Percentiles rank a stretch among this genome's conserved stretches.
Conservation (phyloP, 1,139 yeast genomes). For the Pichia sp. region DNA sequence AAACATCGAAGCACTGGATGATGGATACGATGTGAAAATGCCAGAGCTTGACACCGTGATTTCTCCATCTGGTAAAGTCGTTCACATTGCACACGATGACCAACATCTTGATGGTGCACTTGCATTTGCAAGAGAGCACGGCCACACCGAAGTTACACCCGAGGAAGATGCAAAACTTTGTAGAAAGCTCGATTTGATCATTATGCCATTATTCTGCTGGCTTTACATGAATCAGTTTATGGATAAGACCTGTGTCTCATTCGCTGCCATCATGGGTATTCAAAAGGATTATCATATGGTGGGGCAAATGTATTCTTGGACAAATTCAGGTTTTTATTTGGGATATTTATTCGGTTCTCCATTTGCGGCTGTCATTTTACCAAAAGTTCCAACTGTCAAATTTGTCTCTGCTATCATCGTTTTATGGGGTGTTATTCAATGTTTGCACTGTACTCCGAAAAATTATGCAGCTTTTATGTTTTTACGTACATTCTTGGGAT, state of each 20-base stretch:
- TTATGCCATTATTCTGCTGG: constrained; percentile 48
- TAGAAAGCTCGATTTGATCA: constrained; percentile 43
- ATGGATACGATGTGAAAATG: too few relatives aligned
- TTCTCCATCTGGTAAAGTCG: constrained; percentile 30
- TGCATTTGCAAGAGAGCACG: constrained; percentile 20
- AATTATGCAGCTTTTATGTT: constrained; percentile 33
- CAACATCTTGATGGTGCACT: constrained; percentile 13
- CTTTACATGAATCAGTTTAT: constrained; percentile 52
- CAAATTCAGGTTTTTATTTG: constrained; percentile 46
- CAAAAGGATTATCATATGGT: constrained; percentile 40
- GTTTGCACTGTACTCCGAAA: constrained; percentile 35
- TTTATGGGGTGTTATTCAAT: constrained; percentile 41
- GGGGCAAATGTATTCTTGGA: constrained; percentile 48
- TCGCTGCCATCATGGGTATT: constrained; percentile 54
- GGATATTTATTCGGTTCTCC: constrained; percentile 48
- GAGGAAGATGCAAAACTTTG: constrained; percentile 22
- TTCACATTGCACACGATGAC: constrained; percentile 27
- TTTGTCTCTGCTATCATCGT: constrained; percentile 31
- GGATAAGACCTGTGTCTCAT: constrained; percentile 54
- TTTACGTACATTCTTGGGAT: constrained; percentile 39
- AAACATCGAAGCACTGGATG: too few relatives aligned
- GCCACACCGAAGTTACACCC: constrained; percentile 23
- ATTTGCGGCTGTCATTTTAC: constrained; percentile 36
- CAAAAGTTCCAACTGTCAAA: constrained; percentile 36
- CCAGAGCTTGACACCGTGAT: constrained; percentile 20